These are phyloP conservation scores for Trametes cubensis DNA, from an alignment of 768 basidiomycete species.

Conservation along the genomic window DNA sequence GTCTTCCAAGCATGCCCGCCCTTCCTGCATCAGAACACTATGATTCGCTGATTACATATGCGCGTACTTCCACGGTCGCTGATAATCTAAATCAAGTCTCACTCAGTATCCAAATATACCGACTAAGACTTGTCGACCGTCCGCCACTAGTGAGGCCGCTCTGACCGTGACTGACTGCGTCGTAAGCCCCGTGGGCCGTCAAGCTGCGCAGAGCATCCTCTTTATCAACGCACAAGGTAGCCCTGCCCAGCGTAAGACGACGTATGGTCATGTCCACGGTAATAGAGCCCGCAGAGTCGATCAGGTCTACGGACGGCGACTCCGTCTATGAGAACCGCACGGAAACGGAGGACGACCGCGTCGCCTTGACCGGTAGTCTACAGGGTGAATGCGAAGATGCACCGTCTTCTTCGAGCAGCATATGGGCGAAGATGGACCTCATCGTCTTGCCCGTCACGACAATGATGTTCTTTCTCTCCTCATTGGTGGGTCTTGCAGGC, in stretches of 20 bases:
- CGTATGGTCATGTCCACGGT: constrained; percentile 1
- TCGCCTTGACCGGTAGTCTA: background rate
- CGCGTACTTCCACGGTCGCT: too few species aligned
- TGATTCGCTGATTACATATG: too few species aligned
- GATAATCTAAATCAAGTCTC: too few species aligned
- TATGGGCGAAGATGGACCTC: constrained; percentile 12
- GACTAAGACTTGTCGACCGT: too few species aligned
- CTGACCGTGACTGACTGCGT: too few species aligned
- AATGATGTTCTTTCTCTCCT: constrained; percentile 7
- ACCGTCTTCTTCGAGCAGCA: background rate
- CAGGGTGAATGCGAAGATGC: background rate
- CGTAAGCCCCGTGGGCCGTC: too few species aligned
- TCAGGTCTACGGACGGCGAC: constrained; percentile 3
- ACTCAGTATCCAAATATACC: too few species aligned
- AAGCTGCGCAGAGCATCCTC: too few species aligned
- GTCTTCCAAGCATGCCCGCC: too few species aligned
- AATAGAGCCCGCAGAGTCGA: constrained; percentile 6
- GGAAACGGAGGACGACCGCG: constrained; percentile 2
- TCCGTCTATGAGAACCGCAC: constrained; percentile 7
- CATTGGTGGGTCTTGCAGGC: background rate
- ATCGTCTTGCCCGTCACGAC: background rate
- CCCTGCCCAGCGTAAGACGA: background rate
- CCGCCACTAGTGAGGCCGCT: too few species aligned
- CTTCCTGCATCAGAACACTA: too few species aligned
- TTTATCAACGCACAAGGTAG: too few species aligned